Evolutionary conservation across 2,329 filamentous ascomycete genomes (phyloP), one percentile per base, ranked within the genome.

Genomic region (Alternaria tenuissima): DNA sequence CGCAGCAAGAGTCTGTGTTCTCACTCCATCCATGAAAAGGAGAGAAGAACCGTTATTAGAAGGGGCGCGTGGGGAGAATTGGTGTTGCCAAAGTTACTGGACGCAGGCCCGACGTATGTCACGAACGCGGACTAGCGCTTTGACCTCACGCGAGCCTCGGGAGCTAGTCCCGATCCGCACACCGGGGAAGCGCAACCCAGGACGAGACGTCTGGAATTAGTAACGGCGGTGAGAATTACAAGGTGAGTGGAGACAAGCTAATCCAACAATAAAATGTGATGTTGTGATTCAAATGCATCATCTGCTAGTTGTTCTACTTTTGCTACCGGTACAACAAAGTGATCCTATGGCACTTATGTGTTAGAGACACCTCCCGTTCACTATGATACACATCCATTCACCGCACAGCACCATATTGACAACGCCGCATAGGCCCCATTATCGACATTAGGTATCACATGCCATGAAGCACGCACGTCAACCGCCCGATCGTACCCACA

Each of bases 1-100:
- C 65, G 65, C 73, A 68, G 69, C 62, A 63, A 65, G 63, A 61
- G 63, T 60, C 55, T 49, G 39, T 30, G 52, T 58, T 60, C 53
- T 63, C 57, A 62, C 48, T 66, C 61, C 71, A 70, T 75, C 76
- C 76, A 78, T 78, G 71, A 66, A 76, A 69, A 66, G 68, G 68
- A 63, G 41, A 61, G 38, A 65, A 63, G 64, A 57, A 42, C 26
- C 44, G 61, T 41, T 22, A 47, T 7, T 55, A 43, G 55, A 56
- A 36, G 41, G 41, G 47, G 42, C 48, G 54, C 43, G 30, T 55
- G 30, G 47, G 63, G 62, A 46, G 62, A 65, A 61, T 61, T 63
- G 66, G 56, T 51, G 47, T 55, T 51, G 57, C 47, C 49, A 66
- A 59, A 66, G 59, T 61, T 69, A 57, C 58, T 69, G 64, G 56